Conservation (phyloP, 2,329 filamentous ascomycete genomes). For the Dothistroma septosporum region DNA sequence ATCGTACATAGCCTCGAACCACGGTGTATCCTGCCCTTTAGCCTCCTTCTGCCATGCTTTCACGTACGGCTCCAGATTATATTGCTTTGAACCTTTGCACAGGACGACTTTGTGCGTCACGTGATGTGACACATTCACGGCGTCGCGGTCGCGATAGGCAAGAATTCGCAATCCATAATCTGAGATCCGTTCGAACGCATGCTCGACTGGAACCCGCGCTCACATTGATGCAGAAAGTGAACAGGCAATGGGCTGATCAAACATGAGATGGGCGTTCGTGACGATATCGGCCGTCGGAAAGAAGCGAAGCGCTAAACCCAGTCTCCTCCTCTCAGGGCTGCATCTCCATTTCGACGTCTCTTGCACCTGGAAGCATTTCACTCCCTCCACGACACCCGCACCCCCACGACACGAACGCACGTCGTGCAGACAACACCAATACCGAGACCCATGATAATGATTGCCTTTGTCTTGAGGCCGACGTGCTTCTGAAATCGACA, state of each 20-base stretch:
- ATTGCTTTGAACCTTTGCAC: neutral
- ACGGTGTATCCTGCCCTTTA: neutral
- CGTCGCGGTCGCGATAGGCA: too few species aligned
- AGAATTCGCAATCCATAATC: too few species aligned
- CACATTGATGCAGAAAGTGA: too few species aligned
- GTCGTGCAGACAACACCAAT: neutral
- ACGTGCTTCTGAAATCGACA: neutral
- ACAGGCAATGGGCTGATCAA: too few species aligned
- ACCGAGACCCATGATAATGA: slow-evolving; percentile 1
- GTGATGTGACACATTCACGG: too few species aligned
- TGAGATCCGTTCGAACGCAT: too few species aligned
- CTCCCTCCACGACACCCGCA: neutral
- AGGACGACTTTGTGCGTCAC: neutral
- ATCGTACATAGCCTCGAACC: neutral
- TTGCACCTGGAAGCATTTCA: neutral
- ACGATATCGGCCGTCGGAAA: too few species aligned
- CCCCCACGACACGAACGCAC: neutral
- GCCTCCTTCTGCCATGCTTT: neutral
- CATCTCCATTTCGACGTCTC: neutral
- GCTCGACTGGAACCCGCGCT: too few species aligned
- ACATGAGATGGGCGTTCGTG: too few species aligned
- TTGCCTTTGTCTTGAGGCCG: slow-evolving; percentile 1
- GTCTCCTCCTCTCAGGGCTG: too few species aligned
- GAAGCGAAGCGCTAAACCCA: too few species aligned
- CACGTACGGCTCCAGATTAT: neutral